phyloP scores from a whole-genome alignment of 1,139 yeast genomes.

The Debaryomycetaceae sp. region DNA sequence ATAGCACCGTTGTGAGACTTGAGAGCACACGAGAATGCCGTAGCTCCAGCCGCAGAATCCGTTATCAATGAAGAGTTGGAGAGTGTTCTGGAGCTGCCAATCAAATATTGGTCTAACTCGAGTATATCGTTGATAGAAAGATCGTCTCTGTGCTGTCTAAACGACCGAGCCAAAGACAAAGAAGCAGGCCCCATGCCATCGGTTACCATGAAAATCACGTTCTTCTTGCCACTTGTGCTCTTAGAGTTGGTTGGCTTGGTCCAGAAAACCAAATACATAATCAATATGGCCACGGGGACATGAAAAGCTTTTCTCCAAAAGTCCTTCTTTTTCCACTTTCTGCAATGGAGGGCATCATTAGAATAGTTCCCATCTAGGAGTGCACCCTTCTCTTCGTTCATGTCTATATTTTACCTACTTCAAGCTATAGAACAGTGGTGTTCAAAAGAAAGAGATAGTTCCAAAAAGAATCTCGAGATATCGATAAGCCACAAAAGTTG shows the following conservation, averaged over 20 bases:
- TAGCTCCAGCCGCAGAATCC: slow-evolving; percentile 94
- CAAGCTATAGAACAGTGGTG: not conserved
- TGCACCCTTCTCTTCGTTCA: not conserved
- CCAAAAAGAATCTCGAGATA: not conserved
- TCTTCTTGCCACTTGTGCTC: slow-evolving; percentile 30
- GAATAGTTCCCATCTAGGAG: not conserved
- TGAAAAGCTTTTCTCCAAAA: not conserved
- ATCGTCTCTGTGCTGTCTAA: slow-evolving; percentile 54
- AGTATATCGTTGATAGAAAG: slow-evolving; percentile 52
- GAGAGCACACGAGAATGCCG: slow-evolving; percentile 77
- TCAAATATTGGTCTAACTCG: slow-evolving; percentile 58
- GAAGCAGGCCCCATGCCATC: slow-evolving; percentile 94
- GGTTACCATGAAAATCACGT: slow-evolving; percentile 80
- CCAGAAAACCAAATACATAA: not conserved
- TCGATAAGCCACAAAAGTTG: slow-evolving; percentile 1
- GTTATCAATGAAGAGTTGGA: slow-evolving; percentile 71
- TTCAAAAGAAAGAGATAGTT: not conserved
- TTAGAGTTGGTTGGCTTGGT: not conserved
- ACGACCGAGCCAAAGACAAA: slow-evolving; percentile 68
- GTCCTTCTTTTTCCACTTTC: not conserved
- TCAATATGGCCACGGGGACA: not conserved
- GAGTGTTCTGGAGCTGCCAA: slow-evolving; percentile 78
- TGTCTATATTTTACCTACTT: not conserved
- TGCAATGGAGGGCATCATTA: not conserved
- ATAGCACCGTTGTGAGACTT: slow-evolving; percentile 85